Conservation (phyloP, 768 basidiomycete genomes). For the Mycena metata region DNA sequence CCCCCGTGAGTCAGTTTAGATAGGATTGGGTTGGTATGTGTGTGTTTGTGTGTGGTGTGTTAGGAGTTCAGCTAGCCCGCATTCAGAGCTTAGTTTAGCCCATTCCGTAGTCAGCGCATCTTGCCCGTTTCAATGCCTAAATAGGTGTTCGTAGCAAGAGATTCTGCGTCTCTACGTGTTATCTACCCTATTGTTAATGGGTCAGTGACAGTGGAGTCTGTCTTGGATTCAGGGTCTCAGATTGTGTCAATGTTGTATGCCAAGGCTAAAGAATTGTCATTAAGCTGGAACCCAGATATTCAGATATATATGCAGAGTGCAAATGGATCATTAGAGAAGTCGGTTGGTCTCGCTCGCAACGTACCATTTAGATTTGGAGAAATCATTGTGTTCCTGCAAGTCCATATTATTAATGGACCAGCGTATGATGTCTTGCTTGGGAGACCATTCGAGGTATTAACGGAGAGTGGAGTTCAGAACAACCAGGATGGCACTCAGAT, state of each 20-base stretch:
- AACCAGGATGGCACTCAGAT: conserved; percentile 16
- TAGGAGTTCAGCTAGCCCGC: too few species aligned
- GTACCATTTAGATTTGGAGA: too few species aligned
- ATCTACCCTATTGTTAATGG: background rate
- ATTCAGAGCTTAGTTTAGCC: too few species aligned
- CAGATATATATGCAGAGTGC: conserved; percentile 46
- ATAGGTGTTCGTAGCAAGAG: background rate
- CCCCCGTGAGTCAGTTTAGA: too few species aligned
- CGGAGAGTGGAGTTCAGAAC: conserved; percentile 20
- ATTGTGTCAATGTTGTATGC: conserved; percentile 43
- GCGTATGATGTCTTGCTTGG: conserved; percentile 47
- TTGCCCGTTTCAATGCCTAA: too few species aligned
- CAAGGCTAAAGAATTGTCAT: conserved; percentile 21
- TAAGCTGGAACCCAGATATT: conserved; percentile 39
- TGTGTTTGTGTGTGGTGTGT: too few species aligned
- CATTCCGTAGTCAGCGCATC: too few species aligned
- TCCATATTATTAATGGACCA: conserved; percentile 42
- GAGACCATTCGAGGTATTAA: conserved; percentile 46
- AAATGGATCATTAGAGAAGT: conserved; percentile 39
- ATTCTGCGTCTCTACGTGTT: background rate
- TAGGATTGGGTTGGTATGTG: too few species aligned
- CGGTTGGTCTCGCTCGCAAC: too few species aligned
- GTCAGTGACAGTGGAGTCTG: conserved; percentile 29
- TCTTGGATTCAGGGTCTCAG: conserved; percentile 47
- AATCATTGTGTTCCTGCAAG: conserved; percentile 47